A percentile compares a stretch with the other conserved stretches of the same genome.
Evolutionary conservation across 1,284 basidiomycete genomes (phyloP).

Genomic region (Fomes fomentarius): DNA sequence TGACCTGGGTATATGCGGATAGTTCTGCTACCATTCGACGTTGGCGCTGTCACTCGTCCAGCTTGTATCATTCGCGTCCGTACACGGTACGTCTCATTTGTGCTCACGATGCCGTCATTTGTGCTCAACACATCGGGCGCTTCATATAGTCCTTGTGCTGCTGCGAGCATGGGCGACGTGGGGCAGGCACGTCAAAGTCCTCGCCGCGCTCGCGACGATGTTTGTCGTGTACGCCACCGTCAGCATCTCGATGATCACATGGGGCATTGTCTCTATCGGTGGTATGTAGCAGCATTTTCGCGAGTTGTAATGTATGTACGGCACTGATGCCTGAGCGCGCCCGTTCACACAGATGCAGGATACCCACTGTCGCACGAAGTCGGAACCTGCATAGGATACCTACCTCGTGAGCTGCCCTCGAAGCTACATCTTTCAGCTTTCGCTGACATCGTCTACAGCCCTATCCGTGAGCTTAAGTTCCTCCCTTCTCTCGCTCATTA

Average conservation of each 20-base stretch:
- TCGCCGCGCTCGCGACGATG: conserved; percentile 9
- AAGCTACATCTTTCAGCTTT: neutral
- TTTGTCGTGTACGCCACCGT: conserved; percentile 14
- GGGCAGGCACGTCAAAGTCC: conserved; percentile 15
- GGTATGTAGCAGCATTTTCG: no score
- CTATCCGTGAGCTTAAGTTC: conserved; percentile 9
- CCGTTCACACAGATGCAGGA: neutral
- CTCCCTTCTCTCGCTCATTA: neutral
- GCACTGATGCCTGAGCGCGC: no score
- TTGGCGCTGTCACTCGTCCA: conserved; percentile 15
- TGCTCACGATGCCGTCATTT: neutral
- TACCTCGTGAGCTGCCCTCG: conserved; percentile 11
- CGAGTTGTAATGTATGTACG: no score
- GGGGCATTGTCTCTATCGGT: conserved; percentile 11
- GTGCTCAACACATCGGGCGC: no score
- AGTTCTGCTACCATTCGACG: conserved; percentile 20
- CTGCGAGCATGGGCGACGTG: conserved; percentile 25
- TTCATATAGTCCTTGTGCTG: conserved; percentile 24
- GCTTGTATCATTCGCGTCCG: conserved; percentile 17
- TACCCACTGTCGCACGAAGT: conserved; percentile 11
- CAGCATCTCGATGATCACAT: conserved; percentile 13
- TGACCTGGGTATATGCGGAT: no score
- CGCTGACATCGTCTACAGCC: neutral
- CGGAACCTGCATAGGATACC: conserved; percentile 10
- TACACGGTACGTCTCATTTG: conserved; percentile 14